Evolutionary conservation across 495 filamentous ascomycete genomes (phyloP), one percentile per base, ranked within the genome.

Genomic region (Talaromyces proteolyticus): DNA sequence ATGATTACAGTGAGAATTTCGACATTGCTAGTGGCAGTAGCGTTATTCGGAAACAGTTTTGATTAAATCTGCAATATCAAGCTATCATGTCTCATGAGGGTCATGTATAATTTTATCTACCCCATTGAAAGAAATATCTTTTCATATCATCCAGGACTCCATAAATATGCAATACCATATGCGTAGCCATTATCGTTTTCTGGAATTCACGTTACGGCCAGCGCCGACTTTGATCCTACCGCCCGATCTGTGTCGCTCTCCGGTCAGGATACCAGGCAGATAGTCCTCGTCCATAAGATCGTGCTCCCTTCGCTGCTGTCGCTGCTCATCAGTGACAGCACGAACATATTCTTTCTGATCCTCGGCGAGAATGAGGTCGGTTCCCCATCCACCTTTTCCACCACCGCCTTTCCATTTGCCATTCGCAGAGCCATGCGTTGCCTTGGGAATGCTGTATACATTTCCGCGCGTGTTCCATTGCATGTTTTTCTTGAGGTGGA

Each of bases 251-350:
- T 76, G 76, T 22, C 80, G 79, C 54, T 93, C 82, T 0, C 93
- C 93, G 7, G 82, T 91, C 64, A 97, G 56, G 42, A 98, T 93
- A 19, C 80, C 73, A 0, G 94, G 93, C 50, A 96, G 68, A 60
- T 92, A 94, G 67, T 97, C 93, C 55, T 90, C 84, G 63, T 96
- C 92, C 92, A 98, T 90, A 49, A 96, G 65, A 72, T 96, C 89
- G 52, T 76, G 82, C 61, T 88, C 82, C 17, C 65, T 65, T 4
- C 69, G 66, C 60, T 84, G 82, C 48, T 74, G 71, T 60, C 84
- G 82, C 52, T 74, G 75, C 63, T 84, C 74, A 57, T 82, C 76
- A 11, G 73, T 75, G 6, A 78, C 65, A 52, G 85, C 85, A 52
- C 78, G 70, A 36, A 75, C 60, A 63, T 88, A 97, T 71, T 98